Base-by-base conservation (phyloP, 495 filamentous ascomycete species). In the Extremus antarcticus region DNA sequence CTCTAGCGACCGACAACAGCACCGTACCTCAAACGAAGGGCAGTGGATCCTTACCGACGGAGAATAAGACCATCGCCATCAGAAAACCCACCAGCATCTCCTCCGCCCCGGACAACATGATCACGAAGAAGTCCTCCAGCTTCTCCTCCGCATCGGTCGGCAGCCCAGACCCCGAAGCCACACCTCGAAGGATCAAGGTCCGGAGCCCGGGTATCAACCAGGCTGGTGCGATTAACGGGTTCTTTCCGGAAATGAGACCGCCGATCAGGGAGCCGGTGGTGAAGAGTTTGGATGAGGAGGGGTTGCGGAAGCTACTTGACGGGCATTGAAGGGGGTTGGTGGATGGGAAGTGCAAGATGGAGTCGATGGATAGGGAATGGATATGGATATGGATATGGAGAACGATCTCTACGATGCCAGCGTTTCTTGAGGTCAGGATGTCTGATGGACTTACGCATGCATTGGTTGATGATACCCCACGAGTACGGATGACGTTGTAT, bases 141-240 rank as follows among this genome's bases (percentile, higher is more conserved):
- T 35, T 13, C 29, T 35, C 29, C 7, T 35, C 29, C 29, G 29
- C 29, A 35, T 35, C 29, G 52, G 48, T 35, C 7, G 29, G 7
- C 4, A 35, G 29, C 13, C 29, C 29, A 7, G 29, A 35, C 39
- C 50, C 51, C 20, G 38, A 52, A 39, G 29, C 55, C 11, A 56
- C 53, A 38, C 48, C 49, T 10, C 59, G 53, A 47, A 56, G 40
- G 24, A 41, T 53, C 11, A 64, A 56, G 25, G 25, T 62, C 1
- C 22, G 69, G 15, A 55, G 63, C 3, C 56, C 66, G 15, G 68
- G 68, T 16, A 61, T 70, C 19, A 71, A 70, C 57, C 69, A 71
- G 56, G 23, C 45, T 0, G 69, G 66, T 0, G 62, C 68, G 16
- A 62, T 69, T 40, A 47, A 62, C 50, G 69, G 69, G 25, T 66